Conservation (phyloP, 139 green algal species). For the Coccomyxa sp. region DNA sequence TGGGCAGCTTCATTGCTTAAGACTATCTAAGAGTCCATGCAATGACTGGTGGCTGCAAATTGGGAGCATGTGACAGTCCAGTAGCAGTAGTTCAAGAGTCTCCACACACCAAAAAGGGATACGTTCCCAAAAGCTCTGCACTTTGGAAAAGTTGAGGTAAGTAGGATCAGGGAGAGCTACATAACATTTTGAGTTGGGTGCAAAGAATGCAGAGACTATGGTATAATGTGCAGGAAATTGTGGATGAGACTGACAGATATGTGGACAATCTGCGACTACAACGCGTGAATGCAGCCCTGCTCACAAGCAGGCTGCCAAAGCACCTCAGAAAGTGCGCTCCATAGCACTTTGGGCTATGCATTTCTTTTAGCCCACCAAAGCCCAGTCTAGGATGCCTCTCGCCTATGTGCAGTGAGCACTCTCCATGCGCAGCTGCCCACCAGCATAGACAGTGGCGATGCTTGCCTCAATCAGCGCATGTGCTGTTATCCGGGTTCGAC, state of each 20-base stretch:
- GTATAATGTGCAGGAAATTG: conserved; percentile 41
- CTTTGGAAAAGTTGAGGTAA: background rate
- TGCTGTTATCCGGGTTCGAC: background rate
- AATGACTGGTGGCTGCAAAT: background rate
- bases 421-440: background rate
- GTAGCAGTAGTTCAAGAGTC: too few relatives aligned
- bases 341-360: background rate
- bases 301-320: conserved; percentile 40
- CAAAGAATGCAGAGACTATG: background rate
- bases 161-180: background rate
- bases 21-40: background rate
- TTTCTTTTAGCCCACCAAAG: background rate
- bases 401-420: background rate
- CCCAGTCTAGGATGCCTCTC: background rate
- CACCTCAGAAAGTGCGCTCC: conserved; percentile 32
- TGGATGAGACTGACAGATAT: conserved; percentile 71
- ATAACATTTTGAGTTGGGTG: background rate
- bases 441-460: background rate
- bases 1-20: background rate
- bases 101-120: too few relatives aligned
- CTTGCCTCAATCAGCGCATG: too few relatives aligned
- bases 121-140: background rate
- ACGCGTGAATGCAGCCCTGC: conserved; percentile 35
- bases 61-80: too few relatives aligned
- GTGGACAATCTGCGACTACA: conserved; percentile 70